Conservation (phyloP, 371 early-diverging fungal genomes). For the Mucor circinelloides region DNA sequence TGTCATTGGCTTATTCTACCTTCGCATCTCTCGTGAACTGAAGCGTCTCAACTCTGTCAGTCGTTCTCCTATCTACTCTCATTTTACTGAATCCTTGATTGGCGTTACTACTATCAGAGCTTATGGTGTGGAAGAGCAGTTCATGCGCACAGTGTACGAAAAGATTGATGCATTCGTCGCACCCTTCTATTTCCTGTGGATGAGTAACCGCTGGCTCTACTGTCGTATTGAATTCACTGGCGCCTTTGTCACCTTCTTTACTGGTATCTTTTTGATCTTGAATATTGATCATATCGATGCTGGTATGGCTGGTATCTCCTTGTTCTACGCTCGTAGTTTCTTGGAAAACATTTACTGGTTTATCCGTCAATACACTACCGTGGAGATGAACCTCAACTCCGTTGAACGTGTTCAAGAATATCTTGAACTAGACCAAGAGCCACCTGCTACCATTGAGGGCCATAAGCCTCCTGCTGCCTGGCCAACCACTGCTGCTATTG, state of each 20-base stretch:
- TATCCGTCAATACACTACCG: conserved; percentile 64
- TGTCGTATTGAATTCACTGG: conserved; percentile 74
- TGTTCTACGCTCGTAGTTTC: conserved; percentile 78
- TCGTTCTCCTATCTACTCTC: conserved; percentile 74
- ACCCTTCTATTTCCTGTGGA: conserved; percentile 82
- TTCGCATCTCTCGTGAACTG: conserved; percentile 74
- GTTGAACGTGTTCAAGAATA: conserved; percentile 90
- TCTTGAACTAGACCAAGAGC: conserved; percentile 71
- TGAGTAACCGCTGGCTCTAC: conserved; percentile 84
- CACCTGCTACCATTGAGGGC: conserved; percentile 45
- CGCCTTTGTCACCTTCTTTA: conserved; percentile 66
- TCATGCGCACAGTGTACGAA: conserved; percentile 56
- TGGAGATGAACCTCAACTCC: conserved; percentile 82
- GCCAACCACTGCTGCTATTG: conserved; percentile 73
- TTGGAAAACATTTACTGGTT: conserved; percentile 50
- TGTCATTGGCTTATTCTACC: conserved; percentile 62
- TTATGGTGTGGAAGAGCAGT: conserved; percentile 66
- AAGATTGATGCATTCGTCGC: conserved; percentile 67
- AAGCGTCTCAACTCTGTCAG: conserved; percentile 81
- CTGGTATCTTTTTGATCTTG: conserved; percentile 63
- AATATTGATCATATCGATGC: conserved; percentile 65
- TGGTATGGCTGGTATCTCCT: conserved; percentile 82
- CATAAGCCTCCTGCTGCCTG: conserved; percentile 65
- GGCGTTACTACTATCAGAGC: conserved; percentile 75
- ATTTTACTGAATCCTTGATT: conserved; percentile 71